A percentile compares a stretch with the other conserved stretches of the same genome.
Conservation (phyloP, 192 early-diverging fungal genomes). For the Haplosporangium gracile region DNA sequence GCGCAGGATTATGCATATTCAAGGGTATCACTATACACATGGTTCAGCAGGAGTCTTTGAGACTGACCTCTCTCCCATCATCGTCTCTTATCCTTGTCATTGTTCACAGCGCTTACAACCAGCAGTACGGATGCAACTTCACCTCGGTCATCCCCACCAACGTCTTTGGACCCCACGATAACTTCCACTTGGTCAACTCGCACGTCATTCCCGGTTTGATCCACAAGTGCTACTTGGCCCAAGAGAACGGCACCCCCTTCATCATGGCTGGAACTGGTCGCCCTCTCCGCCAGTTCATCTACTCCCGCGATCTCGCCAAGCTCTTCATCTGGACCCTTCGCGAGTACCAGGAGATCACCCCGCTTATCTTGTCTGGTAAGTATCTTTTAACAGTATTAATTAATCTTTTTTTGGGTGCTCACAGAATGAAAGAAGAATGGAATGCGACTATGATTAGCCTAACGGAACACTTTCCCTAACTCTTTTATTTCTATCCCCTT, state of each 20-base stretch:
- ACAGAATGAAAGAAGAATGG: neutral
- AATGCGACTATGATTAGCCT: constrained; percentile 5
- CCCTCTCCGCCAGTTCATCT: constrained; percentile 88
- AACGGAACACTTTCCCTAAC: constrained; percentile 13
- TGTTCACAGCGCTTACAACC: constrained; percentile 72
- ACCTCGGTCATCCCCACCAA: constrained; percentile 89
- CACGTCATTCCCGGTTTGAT: constrained; percentile 85
- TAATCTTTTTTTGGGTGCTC: constrained; percentile 11
- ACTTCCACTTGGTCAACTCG: constrained; percentile 83
- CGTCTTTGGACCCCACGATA: constrained; percentile 86
- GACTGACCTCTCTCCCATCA: neutral
- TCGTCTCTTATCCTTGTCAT: neutral
- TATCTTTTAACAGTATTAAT: neutral
- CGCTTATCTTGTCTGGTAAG: constrained; percentile 85
- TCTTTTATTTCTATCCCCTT: neutral
- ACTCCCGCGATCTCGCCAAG: constrained; percentile 82
- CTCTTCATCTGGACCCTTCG: constrained; percentile 86
- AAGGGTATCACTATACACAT: neutral
- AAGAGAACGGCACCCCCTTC: constrained; percentile 82
- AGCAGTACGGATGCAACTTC: constrained; percentile 84
- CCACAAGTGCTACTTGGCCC: constrained; percentile 87
- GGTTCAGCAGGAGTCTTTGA: neutral
- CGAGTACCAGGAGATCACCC: constrained; percentile 83
- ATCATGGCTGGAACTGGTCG: constrained; percentile 80
- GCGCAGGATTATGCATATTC: neutral